These are phyloP conservation scores for Aspergillus tubingensis DNA, from an alignment of 2,329 filamentous ascomycete genomes.

Conservation along the genomic window DNA sequence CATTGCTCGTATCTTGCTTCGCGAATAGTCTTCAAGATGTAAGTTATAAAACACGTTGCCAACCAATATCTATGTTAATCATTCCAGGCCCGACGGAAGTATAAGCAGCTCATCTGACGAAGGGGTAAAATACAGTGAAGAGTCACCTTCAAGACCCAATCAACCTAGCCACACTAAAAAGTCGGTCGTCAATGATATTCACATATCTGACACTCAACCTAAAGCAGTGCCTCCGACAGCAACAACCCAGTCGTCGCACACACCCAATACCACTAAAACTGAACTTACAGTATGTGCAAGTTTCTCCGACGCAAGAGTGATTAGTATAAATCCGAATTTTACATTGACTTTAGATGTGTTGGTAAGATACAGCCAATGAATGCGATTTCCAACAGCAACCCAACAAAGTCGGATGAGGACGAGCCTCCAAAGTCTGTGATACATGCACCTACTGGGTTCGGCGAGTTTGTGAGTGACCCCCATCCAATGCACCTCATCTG, in stretches of 20 bases:
- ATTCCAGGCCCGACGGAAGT: conserved; percentile 11
- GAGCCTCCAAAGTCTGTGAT: conserved; percentile 77
- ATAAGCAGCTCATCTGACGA: background rate
- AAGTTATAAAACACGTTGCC: background rate
- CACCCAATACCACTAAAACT: too few relatives aligned
- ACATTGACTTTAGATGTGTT: background rate
- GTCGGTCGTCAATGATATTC: background rate
- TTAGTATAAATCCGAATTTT: background rate
- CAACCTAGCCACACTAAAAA: too few relatives aligned
- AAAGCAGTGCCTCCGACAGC: background rate
- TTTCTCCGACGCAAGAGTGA: background rate
- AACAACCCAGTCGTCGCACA: background rate
- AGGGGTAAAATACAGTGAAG: background rate
- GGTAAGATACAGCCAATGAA: conserved; percentile 35
- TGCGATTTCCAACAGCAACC: conserved; percentile 17
- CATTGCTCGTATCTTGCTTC: background rate
- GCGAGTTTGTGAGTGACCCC: conserved; percentile 66
- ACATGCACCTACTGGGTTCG: conserved; percentile 82
- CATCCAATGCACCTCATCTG: background rate
- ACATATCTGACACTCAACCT: background rate
- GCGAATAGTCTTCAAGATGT: conserved; percentile 6
- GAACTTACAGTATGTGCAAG: background rate
- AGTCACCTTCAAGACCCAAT: background rate
- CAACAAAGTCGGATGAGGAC: conserved; percentile 65
- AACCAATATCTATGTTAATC: conserved; percentile 1